phyloP scores from a whole-genome alignment of 306 rosid genomes.

The Lotus japonicus region DNA sequence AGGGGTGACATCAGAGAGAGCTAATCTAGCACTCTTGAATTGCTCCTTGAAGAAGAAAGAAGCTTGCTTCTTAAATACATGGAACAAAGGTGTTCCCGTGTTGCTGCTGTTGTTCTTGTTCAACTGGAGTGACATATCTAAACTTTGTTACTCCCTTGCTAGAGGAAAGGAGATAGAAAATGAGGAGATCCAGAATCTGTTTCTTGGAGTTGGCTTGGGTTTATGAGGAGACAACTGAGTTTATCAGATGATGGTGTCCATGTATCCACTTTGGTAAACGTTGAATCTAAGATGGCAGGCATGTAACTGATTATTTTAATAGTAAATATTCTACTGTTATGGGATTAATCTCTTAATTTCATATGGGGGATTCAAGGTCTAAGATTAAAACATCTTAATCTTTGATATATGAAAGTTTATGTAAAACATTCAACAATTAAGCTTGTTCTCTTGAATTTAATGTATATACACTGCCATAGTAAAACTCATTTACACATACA shows the following conservation, averaged over 20 bases:
- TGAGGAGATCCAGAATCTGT: not conserved
- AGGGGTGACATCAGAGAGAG: constrained; percentile 77
- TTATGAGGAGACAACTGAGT: not conserved
- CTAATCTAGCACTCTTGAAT: constrained; percentile 68
- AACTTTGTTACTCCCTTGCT: not conserved
- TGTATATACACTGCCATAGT: too few species aligned
- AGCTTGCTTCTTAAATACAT: constrained; percentile 66
- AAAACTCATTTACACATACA: too few species aligned
- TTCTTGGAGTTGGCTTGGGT: not conserved
- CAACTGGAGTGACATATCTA: constrained; percentile 29
- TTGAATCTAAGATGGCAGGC: not conserved
- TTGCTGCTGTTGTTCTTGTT: constrained; percentile 27
- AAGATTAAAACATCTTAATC: too few species aligned
- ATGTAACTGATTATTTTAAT: not conserved
- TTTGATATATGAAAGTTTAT: too few species aligned
- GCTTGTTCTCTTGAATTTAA: too few species aligned
- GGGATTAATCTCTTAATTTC: too few species aligned
- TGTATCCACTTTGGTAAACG: not conserved
- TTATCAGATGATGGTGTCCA: not conserved
- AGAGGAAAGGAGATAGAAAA: not conserved
- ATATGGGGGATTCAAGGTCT: too few species aligned
- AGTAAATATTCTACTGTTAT: too few species aligned
- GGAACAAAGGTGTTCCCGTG: constrained; percentile 37
- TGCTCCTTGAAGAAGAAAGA: constrained; percentile 73
- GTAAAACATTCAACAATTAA: too few species aligned